Evolutionary conservation across 257 asterid genomes (phyloP).

Genomic region (Capsicum chinense): DNA sequence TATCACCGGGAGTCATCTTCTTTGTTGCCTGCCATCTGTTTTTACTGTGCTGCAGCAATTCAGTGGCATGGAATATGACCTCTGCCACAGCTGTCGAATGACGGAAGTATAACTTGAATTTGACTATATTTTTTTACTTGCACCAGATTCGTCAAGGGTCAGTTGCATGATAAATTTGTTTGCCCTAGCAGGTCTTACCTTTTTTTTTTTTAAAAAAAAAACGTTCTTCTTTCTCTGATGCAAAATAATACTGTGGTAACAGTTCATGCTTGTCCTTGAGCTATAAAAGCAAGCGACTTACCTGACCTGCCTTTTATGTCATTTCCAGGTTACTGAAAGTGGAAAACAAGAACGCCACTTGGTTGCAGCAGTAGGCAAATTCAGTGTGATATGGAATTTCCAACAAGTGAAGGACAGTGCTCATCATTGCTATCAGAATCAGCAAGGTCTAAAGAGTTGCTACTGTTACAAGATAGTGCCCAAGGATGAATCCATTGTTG

Average conservation of each 20-base stretch:
- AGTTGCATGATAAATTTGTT: conserved; percentile 12
- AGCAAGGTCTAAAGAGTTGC: conserved; percentile 98
- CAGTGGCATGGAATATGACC: background rate
- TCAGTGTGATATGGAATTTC: conserved; percentile 89
- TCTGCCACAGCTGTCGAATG: background rate
- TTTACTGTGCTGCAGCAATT: background rate
- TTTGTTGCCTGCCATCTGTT: background rate
- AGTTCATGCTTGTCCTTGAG: background rate
- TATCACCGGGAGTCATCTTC: background rate
- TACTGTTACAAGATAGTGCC: conserved; percentile 87
- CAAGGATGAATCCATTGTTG: conserved; percentile 92
- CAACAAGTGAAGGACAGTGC: conserved; percentile 97
- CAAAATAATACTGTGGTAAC: background rate
- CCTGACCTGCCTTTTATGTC: conserved; percentile 6
- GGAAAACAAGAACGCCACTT: conserved; percentile 95
- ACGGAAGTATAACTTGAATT: conserved; percentile 1
- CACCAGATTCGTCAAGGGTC: background rate
- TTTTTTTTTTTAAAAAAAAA: background rate
- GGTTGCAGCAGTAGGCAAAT: conserved; percentile 97
- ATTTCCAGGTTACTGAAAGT: conserved; percentile 87
- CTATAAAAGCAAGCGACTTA: background rate
- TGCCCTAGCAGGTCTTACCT: background rate
- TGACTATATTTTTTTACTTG: background rate
- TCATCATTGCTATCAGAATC: conserved; percentile 83
- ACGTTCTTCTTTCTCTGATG: background rate